Conservation (phyloP, 2,329 filamentous ascomycete species). For the Fusarium sp. region DNA sequence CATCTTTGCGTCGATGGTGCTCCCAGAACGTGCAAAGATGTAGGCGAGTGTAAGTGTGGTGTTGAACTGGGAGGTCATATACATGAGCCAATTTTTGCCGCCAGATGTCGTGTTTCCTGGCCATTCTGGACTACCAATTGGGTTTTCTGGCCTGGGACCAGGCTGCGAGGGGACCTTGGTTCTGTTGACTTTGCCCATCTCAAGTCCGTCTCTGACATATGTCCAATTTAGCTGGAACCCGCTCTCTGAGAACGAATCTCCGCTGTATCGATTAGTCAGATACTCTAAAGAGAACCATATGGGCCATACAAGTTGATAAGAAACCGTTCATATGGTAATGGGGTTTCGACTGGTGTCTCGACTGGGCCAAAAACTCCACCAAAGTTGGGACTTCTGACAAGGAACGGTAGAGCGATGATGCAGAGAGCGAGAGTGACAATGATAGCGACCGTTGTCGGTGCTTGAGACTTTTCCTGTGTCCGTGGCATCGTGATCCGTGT, state of each 20-base stretch:
- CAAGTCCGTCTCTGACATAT: background rate
- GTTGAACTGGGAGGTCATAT: constrained; percentile 12
- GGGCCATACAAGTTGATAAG: background rate
- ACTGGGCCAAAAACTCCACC: background rate
- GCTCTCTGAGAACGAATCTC: constrained; percentile 11
- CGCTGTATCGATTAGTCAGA: constrained; percentile 5
- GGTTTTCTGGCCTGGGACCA: constrained; percentile 8
- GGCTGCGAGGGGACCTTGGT: background rate
- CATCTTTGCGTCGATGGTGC: background rate
- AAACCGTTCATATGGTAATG: background rate
- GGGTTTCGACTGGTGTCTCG: background rate
- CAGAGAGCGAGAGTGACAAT: background rate
- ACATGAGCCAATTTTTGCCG: constrained; percentile 12
- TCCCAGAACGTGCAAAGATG: constrained; percentile 2
- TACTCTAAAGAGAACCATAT: too few relatives aligned
- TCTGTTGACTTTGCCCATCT: background rate
- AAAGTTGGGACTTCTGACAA: background rate
- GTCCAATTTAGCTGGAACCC: background rate
- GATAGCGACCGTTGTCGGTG: background rate
- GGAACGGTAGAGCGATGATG: background rate
- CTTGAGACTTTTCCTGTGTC: background rate
- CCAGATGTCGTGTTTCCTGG: constrained; percentile 8
- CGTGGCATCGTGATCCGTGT: background rate
- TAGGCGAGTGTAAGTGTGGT: constrained; percentile 4
- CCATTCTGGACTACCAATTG: constrained; percentile 18